Evolutionary conservation across 2,329 filamentous ascomycete genomes (phyloP).

Genomic region (Exophiala phaeomuriformis): DNA sequence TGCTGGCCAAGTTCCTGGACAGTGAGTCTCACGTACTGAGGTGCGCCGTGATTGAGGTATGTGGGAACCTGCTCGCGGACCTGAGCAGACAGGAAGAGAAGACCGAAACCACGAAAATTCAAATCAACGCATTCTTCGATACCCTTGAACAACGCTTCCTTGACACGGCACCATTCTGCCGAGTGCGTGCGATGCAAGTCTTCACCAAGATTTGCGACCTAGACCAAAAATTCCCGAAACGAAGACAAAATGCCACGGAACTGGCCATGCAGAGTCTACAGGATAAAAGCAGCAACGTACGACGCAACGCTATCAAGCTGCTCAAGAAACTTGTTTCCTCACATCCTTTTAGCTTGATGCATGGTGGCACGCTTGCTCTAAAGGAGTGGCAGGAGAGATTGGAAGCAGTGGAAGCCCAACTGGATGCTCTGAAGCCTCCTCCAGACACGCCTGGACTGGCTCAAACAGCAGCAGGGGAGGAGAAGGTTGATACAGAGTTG

Average conservation of each 20-base stretch:
- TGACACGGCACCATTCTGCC: slow-evolving; percentile 92
- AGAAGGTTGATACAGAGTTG: slow-evolving; percentile 68
- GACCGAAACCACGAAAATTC: slow-evolving; percentile 85
- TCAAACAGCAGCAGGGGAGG: slow-evolving; percentile 53
- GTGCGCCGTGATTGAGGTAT: slow-evolving; percentile 92
- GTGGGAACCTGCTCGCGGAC: slow-evolving; percentile 86
- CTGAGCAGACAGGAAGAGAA: slow-evolving; percentile 86
- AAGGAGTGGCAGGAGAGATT: slow-evolving; percentile 80
- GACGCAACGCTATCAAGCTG: slow-evolving; percentile 89
- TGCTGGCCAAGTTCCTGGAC: slow-evolving; percentile 88
- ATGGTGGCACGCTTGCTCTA: slow-evolving; percentile 75
- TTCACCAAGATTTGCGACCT: slow-evolving; percentile 86
- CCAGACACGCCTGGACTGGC: slow-evolving; percentile 64
- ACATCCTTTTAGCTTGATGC: slow-evolving; percentile 86
- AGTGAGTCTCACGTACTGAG: slow-evolving; percentile 94
- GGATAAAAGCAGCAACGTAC: slow-evolving; percentile 96
- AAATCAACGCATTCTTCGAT: slow-evolving; percentile 95
- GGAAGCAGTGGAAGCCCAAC: slow-evolving; percentile 72
- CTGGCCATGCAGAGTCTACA: slow-evolving; percentile 82
- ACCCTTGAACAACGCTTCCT: slow-evolving; percentile 93
- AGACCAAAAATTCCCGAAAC: slow-evolving; percentile 92
- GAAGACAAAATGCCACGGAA: slow-evolving; percentile 78
- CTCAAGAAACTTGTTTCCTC: slow-evolving; percentile 82
- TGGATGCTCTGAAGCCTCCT: slow-evolving; percentile 74
- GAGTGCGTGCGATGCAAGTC: slow-evolving; percentile 85